phyloP scores from a whole-genome alignment of 768 basidiomycete species.

The Boletellus sp. region DNA sequence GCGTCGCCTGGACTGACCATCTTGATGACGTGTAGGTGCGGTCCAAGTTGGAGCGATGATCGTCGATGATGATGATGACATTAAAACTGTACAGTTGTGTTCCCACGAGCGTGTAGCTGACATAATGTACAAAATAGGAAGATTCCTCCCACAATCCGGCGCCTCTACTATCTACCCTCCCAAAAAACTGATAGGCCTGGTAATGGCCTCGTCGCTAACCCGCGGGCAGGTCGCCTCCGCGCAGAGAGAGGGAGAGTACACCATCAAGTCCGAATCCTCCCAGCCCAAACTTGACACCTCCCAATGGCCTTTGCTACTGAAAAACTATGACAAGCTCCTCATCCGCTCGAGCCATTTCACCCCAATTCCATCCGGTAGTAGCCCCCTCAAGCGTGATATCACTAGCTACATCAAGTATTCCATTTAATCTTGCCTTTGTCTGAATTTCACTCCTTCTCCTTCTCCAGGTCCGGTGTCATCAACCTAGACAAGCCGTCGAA shows the following conservation, averaged over 20 bases:
- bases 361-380: slow-evolving; percentile 91
- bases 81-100: slow-evolving; percentile 51
- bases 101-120: slow-evolving; percentile 16
- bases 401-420: slow-evolving; percentile 82
- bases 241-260: slow-evolving; percentile 70
- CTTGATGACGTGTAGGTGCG: slow-evolving; percentile 28
- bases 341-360: slow-evolving; percentile 97
- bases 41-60: background rate
- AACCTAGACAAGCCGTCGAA: slow-evolving; percentile 99
- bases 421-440: background rate
- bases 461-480: slow-evolving; percentile 89
- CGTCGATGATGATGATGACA: slow-evolving; percentile 14
- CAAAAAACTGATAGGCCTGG: background rate
- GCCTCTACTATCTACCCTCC: slow-evolving; percentile 15
- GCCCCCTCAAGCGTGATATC: slow-evolving; percentile 94
- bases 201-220: slow-evolving; percentile 40
- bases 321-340: slow-evolving; percentile 97
- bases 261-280: slow-evolving; percentile 75
- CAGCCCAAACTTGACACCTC: slow-evolving; percentile 88
- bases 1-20: slow-evolving; percentile 78
- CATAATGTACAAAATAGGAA: slow-evolving; percentile 12
- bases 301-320: slow-evolving; percentile 94
- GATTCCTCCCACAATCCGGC: slow-evolving; percentile 5
- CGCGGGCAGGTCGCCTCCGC: slow-evolving; percentile 69
- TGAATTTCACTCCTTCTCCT: background rate